A percentile compares a stretch with the other conserved stretches of the same genome.
phyloP scores from a whole-genome alignment of 2,329 filamentous ascomycete genomes.

The Microdochium trichocladiopsis region DNA sequence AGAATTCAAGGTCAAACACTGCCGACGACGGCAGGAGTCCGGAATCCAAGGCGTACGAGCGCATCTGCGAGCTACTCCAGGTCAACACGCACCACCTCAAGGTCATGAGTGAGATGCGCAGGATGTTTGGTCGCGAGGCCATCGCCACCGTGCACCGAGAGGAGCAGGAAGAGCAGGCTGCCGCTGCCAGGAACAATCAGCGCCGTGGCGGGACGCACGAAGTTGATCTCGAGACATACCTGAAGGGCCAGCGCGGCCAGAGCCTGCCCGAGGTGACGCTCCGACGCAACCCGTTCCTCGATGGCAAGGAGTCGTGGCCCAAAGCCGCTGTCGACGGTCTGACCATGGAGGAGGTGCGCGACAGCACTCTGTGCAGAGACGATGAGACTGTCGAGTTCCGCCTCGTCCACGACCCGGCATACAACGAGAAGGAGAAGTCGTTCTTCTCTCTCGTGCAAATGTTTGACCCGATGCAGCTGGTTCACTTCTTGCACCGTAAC shows the following conservation, averaged over 20 bases:
- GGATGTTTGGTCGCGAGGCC: slow-evolving; percentile 47
- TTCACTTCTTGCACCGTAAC: slow-evolving; percentile 65
- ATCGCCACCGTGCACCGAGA: slow-evolving; percentile 47
- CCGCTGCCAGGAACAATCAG: slow-evolving; percentile 23
- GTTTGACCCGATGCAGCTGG: slow-evolving; percentile 73
- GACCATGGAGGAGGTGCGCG: slow-evolving; percentile 60
- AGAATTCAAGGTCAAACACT: slow-evolving; percentile 7
- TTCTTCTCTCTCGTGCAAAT: slow-evolving; percentile 81
- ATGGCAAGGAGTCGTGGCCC: slow-evolving; percentile 85
- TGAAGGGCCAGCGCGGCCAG: slow-evolving; percentile 48
- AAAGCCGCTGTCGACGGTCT: slow-evolving; percentile 71
- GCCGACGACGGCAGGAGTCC: slow-evolving; percentile 3
- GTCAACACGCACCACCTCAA: slow-evolving; percentile 67
- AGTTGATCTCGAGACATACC: slow-evolving; percentile 49
- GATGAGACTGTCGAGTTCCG: slow-evolving; percentile 63
- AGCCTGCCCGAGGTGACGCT: slow-evolving; percentile 65
- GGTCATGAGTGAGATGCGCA: slow-evolving; percentile 83
- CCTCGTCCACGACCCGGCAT: slow-evolving; percentile 67
- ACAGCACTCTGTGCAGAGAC: slow-evolving; percentile 17
- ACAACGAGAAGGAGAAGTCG: slow-evolving; percentile 65
- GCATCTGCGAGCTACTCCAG: slow-evolving; percentile 34
- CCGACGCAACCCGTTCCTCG: slow-evolving; percentile 75
- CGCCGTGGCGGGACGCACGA: slow-evolving; percentile 30
- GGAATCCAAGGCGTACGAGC: slow-evolving; percentile 15
- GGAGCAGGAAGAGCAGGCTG: slow-evolving; percentile 34